A percentile compares a stretch with the other conserved stretches of the same genome.
phyloP scores from a whole-genome alignment of 2,329 filamentous ascomycete species.

The Aspergillus carbonarius region DNA sequence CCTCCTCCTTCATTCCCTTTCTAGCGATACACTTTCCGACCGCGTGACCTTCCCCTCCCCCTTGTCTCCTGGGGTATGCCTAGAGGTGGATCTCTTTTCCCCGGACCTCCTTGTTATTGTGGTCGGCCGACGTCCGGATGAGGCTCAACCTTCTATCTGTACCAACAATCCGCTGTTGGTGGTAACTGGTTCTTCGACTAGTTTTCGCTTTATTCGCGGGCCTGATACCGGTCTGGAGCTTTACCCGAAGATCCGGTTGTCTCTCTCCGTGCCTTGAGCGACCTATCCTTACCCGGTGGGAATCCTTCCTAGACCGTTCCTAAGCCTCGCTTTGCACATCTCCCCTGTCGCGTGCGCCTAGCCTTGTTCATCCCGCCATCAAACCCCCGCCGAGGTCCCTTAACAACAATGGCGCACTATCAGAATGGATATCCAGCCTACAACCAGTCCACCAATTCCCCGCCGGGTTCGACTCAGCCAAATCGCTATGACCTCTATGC shows the following conservation, averaged over 20 bases:
- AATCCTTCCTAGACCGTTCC: not conserved
- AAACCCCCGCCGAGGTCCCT: not conserved
- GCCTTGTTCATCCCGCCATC: not conserved
- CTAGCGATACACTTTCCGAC: not conserved
- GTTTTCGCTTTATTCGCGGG: not conserved
- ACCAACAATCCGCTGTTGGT: slow-evolving; percentile 3
- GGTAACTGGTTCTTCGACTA: not conserved
- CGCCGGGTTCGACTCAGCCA: slow-evolving; percentile 28
- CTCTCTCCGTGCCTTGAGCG: not conserved
- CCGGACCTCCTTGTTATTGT: slow-evolving; percentile 1
- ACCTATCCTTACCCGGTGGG: not conserved
- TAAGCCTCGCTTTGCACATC: not conserved
- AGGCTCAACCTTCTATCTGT: slow-evolving; percentile 3
- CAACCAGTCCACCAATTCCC: slow-evolving; percentile 32
- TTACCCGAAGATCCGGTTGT: not conserved
- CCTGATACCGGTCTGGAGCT: not conserved
- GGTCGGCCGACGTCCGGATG: slow-evolving; percentile 5
- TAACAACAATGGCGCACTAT: slow-evolving; percentile 54
- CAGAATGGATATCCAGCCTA: slow-evolving; percentile 53
- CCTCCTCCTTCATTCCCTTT: not conserved
- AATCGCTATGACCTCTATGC: slow-evolving; percentile 43
- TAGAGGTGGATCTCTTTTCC: slow-evolving; percentile 3
- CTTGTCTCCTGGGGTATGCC: slow-evolving; percentile 1
- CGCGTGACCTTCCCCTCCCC: not conserved
- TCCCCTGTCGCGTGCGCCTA: not conserved